Evolutionary conservation across 2,329 filamentous ascomycete genomes (phyloP), one percentile per base, ranked within the genome.

Genomic region (Arachnomyces sp.): DNA sequence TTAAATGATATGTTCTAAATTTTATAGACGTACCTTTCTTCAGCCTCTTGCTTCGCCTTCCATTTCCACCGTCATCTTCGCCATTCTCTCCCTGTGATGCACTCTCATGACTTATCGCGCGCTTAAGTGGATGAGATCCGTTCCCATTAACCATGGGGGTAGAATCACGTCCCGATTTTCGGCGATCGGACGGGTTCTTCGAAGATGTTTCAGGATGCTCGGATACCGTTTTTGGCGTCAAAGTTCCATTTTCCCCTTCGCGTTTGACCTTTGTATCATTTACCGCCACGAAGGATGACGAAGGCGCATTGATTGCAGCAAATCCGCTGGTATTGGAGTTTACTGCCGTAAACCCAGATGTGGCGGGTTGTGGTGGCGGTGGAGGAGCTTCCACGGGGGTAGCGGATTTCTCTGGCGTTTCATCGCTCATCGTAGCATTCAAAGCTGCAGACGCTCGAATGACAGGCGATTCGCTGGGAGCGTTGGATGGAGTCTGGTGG

Each of bases 31-130:
- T 72, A 84, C 81, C 82, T 73, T 93, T 95, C 63, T 92, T 94
- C 9, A 95, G 72, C 32, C 92, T 80, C 68, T 98, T 98, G 63
- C 89, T 95, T 43, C 90, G 81, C 46, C 92, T 78, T 48, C 84
- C 86, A 46, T 69, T 74, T 34, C 77, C 77, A 50, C 69, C 71
- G 36, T 87, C 83, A 1, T 62, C 63, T 39, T 87, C 82, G 8
- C 60, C 60, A 42, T 63, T 62, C 6, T 67, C 60, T 1, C 54
- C 56, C 28, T 69, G 67, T 3, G 65, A 67, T 25, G 57, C 56
- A 36, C 61, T 72, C 25, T 76, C 73, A 42, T 69, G 73, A 52
- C 82, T 86, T 39, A 86, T 70, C 43, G 87, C 84, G 42, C 90
- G 79, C 67, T 95, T 95, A 39, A 92, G 65, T 2, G 77, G 70